Conservation (phyloP, 768 basidiomycete genomes). For the Leccinum longicurvipes region DNA sequence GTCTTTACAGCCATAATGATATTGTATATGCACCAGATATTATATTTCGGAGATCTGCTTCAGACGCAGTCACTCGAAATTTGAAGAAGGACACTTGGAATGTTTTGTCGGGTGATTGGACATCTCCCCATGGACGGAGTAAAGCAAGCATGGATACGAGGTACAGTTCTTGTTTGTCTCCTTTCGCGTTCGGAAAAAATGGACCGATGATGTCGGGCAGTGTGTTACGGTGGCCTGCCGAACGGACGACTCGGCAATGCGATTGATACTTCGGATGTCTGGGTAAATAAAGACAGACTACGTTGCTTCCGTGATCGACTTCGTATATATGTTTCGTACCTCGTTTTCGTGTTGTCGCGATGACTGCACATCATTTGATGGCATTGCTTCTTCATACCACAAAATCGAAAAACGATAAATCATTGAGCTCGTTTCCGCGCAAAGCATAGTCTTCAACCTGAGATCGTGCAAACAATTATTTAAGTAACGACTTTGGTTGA, state of each 20-base stretch:
- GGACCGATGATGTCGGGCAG: background rate
- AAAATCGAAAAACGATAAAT: background rate
- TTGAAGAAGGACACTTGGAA: background rate
- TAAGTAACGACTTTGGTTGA: no score
- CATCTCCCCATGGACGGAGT: background rate
- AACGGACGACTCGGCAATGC: background rate
- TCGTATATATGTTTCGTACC: background rate
- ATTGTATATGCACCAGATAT: background rate
- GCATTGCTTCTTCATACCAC: background rate
- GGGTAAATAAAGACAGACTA: background rate
- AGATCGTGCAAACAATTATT: background rate
- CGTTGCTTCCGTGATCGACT: background rate
- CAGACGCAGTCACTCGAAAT: background rate
- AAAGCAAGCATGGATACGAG: background rate
- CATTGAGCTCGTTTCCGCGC: background rate
- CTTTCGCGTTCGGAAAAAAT: background rate
- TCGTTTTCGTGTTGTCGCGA: background rate
- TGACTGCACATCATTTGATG: background rate
- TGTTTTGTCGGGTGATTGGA: background rate
- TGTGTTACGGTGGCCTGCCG: background rate
- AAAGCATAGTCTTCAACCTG: background rate
- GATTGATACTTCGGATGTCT: background rate
- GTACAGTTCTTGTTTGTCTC: background rate
- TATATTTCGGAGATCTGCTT: background rate
- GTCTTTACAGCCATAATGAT: background rate